Conservation (phyloP, 1,284 basidiomycete genomes). For the Phellopilus nigrolimitatus region DNA sequence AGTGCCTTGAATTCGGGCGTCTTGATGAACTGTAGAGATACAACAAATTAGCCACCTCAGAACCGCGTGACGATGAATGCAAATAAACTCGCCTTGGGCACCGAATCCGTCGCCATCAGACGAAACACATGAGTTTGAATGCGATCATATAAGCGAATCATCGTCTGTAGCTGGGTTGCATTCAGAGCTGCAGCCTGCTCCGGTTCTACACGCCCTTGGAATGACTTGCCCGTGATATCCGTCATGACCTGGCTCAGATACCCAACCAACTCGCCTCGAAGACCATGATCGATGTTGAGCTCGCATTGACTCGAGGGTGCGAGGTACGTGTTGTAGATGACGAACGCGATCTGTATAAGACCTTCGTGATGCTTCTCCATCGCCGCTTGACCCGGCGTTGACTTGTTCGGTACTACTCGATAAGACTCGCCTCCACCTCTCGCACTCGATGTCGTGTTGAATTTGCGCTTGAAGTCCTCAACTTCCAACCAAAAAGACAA, state of each 20-base stretch:
- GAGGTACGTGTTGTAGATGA: slow-evolving; percentile 93
- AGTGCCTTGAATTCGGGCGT: slow-evolving; percentile 73
- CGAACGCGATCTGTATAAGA: slow-evolving; percentile 89
- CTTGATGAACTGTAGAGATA: slow-evolving; percentile 67
- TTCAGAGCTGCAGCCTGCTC: slow-evolving; percentile 77
- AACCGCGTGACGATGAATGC: slow-evolving; percentile 1
- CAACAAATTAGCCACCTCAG: slow-evolving; percentile 14
- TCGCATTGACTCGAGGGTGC: slow-evolving; percentile 94
- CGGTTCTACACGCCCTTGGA: slow-evolving; percentile 74
- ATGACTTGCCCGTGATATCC: slow-evolving; percentile 66
- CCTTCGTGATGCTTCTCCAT: slow-evolving; percentile 98
- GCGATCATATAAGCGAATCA: slow-evolving; percentile 91
- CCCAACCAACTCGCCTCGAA: slow-evolving; percentile 89
- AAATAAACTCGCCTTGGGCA: slow-evolving; percentile 71
- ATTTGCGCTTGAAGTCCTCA: slow-evolving; percentile 93
- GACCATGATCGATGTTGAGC: slow-evolving; percentile 96
- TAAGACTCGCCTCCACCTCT: slow-evolving; percentile 41
- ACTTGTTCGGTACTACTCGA: slow-evolving; percentile 34
- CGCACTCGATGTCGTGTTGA: slow-evolving; percentile 91
- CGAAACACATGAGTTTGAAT: slow-evolving; percentile 97
- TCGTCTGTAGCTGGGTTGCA: slow-evolving; percentile 90
- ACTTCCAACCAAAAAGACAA: slow-evolving; percentile 97
- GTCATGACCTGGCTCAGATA: slow-evolving; percentile 89
- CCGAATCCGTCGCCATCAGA: slow-evolving; percentile 96
- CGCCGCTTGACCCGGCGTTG: slow-evolving; percentile 73